Conservation (phyloP, 345 rosid species). For the Bruguiera sexangula region DNA sequence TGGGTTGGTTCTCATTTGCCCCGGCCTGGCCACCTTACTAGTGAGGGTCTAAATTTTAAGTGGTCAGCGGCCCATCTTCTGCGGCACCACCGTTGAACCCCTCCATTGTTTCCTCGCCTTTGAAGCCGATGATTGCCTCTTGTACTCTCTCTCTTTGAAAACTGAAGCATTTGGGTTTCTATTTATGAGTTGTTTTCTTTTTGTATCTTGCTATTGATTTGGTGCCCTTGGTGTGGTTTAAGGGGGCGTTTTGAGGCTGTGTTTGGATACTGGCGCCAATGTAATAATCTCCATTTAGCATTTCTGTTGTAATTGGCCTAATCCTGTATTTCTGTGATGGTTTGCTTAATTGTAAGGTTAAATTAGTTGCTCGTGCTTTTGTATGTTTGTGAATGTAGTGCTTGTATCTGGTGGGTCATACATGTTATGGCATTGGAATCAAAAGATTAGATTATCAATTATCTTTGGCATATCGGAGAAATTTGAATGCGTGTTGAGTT, state of each 20-base stretch:
- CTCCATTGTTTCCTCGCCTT: conserved; percentile 74
- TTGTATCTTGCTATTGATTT: conserved; percentile 5
- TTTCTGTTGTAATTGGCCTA: conserved; percentile 75
- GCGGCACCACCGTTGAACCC: conserved; percentile 63
- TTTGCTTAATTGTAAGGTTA: neutral
- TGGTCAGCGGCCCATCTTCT: conserved; percentile 97
- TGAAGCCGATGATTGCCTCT: conserved; percentile 74
- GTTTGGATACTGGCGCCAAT: conserved; percentile 60
- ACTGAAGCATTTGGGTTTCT: no score
- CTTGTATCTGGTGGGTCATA: no score
- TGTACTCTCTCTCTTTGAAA: conserved; percentile 31
- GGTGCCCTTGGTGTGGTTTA: neutral
- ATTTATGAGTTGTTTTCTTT: neutral
- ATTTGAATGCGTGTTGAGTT: no score
- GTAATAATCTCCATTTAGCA: conserved; percentile 47
- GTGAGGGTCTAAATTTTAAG: conserved; percentile 63
- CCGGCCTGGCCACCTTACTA: conserved; percentile 54
- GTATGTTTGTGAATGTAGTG: neutral
- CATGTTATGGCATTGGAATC: no score
- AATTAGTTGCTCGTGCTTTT: neutral
- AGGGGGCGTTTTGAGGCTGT: conserved; percentile 60
- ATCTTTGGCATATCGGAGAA: no score
- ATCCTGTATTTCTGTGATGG: conserved; percentile 47
- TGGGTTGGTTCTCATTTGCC: conserved; percentile 64
- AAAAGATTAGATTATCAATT: no score